Percentiles rank a stretch among this genome's conserved stretches.
Evolutionary conservation across 192 early-diverging fungal genomes (phyloP).

Genomic region (Backusella psychrophila): DNA sequence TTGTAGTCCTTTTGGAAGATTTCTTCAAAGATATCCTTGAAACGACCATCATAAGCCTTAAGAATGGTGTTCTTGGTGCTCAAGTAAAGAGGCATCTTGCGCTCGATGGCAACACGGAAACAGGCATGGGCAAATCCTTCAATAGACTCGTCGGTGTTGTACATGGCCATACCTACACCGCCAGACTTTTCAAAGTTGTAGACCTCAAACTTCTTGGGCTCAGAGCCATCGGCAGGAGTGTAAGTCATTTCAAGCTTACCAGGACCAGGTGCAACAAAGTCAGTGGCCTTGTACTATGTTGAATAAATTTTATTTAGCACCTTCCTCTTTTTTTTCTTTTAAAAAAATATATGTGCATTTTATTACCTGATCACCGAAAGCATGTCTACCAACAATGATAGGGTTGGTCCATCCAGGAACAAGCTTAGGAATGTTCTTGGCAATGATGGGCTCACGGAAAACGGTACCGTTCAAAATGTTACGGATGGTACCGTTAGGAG

Average conservation of each 20-base stretch:
- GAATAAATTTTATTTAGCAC: constrained; percentile 37
- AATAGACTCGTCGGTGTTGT: constrained; percentile 91
- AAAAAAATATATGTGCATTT: not conserved
- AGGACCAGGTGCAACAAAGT: constrained; percentile 88
- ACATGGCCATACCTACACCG: constrained; percentile 96
- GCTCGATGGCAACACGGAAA: constrained; percentile 89
- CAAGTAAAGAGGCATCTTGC: constrained; percentile 91
- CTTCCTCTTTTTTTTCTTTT: not conserved
- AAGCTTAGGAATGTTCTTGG: constrained; percentile 87
- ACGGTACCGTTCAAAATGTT: constrained; percentile 97
- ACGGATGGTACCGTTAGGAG: constrained; percentile 94
- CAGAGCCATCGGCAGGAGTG: constrained; percentile 78
- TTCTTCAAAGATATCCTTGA: constrained; percentile 95
- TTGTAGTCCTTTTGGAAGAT: constrained; percentile 87
- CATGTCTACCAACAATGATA: constrained; percentile 95
- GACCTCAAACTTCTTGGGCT: constrained; percentile 66
- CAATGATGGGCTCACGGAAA: constrained; percentile 96
- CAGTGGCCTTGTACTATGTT: constrained; percentile 88
- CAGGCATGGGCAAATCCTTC: constrained; percentile 91
- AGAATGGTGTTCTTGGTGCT: constrained; percentile 97
- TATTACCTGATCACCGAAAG: constrained; percentile 89
- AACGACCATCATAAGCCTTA: constrained; percentile 94
- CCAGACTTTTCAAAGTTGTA: constrained; percentile 80
- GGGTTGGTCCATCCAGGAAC: constrained; percentile 95
- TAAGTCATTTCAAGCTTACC: constrained; percentile 91